Conservation (phyloP, 306 rosid species). For the cucumber (Cucumis sativus) region Cucumber_9930_V3 NC_026657.2:40696501-40697000, state of each 20-base stretch:
- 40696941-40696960: conserved; percentile 38
- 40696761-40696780: not conserved
- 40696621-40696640: not conserved
- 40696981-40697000: conserved; percentile 53
- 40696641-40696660: not conserved
- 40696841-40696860: not conserved
- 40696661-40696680: not conserved
- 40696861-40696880: not conserved
- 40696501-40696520: not conserved
- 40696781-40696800: not conserved
- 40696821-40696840: not conserved
- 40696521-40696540: conserved; percentile 1
- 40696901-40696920: conserved; percentile 53
- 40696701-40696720: not conserved
- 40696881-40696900: not conserved
- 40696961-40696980: conserved; percentile 36
- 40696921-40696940: conserved; percentile 71
- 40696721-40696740: not conserved
- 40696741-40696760: not conserved
- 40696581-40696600: not conserved
- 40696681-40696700: not conserved
- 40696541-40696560: not conserved
- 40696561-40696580: not conserved
- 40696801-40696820: not conserved
- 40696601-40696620: not conserved